A percentile compares a stretch with the other conserved stretches of the same genome.
These are phyloP conservation scores for button mushroom (Agaricus bisporus) DNA, from an alignment of 768 basidiomycete genomes.

Conservation along the genomic window DNA sequence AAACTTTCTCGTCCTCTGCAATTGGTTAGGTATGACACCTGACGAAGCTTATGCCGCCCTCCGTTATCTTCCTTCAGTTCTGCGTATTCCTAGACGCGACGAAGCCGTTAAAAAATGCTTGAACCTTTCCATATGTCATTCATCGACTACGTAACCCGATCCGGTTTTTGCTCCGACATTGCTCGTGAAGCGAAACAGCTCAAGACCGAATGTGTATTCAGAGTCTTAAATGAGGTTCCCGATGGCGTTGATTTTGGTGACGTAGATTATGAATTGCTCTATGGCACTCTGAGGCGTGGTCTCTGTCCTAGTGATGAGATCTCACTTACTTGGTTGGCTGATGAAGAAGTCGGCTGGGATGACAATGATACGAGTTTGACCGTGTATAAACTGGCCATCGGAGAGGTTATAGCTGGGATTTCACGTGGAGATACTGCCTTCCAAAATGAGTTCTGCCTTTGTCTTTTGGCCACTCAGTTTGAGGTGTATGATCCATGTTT, in stretches of 20 bases:
- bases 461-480: not conserved
- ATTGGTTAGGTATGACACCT: not conserved
- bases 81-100: not conserved
- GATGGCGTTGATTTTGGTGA: no score
- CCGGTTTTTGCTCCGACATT: not conserved
- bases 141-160: not conserved
- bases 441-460: no score
- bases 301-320: not conserved
- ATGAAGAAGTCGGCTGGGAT: not conserved
- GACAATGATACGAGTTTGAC: not conserved
- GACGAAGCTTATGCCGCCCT: not conserved
- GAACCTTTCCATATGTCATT: not conserved
- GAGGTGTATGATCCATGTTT: not conserved
- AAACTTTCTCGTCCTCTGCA: not conserved
- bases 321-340: not conserved
- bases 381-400: not conserved
- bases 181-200: not conserved
- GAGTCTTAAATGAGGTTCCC: not conserved
- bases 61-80: not conserved
- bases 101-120: not conserved
- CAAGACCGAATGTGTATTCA: not conserved
- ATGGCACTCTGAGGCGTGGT: not conserved
- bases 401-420: not conserved
- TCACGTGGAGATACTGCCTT: no score
- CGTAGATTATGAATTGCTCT: not conserved